These are phyloP conservation scores for Clathrus columnatus DNA, from an alignment of 768 basidiomycete genomes.

Conservation along the genomic window DNA sequence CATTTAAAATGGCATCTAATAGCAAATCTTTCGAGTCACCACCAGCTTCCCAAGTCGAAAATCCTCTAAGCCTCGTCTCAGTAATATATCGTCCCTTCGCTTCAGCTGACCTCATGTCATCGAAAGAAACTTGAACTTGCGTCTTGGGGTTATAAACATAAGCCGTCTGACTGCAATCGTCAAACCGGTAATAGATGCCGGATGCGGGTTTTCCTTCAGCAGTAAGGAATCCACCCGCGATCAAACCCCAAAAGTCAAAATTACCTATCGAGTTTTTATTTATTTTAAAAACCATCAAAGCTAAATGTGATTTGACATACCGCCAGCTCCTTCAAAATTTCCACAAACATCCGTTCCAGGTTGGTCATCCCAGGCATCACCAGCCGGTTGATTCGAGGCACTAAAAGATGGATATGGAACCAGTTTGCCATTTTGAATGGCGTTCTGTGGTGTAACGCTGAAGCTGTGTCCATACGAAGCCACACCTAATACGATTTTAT, in stretches of 20 bases:
- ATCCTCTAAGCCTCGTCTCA: conserved; percentile 46
- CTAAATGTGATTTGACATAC: background rate
- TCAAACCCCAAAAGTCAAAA: conserved; percentile 56
- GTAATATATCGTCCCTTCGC: conserved; percentile 57
- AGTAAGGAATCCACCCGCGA: conserved; percentile 46
- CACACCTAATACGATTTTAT: conserved; percentile 74
- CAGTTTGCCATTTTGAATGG: conserved; percentile 28
- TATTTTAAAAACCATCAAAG: background rate
- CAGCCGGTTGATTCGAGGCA: conserved; percentile 31
- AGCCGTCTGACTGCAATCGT: conserved; percentile 72
- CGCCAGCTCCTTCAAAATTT: conserved; percentile 35
- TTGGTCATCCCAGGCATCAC: conserved; percentile 50
- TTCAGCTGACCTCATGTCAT: conserved; percentile 33
- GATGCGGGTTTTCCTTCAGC: conserved; percentile 34
- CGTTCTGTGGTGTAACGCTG: conserved; percentile 29
- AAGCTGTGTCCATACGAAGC: conserved; percentile 80
- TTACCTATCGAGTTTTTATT: conserved; percentile 2
- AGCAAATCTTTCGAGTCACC: conserved; percentile 56
- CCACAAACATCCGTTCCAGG: conserved; percentile 53
- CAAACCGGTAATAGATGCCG: conserved; percentile 46
- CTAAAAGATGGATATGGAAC: conserved; percentile 47
- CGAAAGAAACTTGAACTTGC: conserved; percentile 56
- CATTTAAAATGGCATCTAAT: conserved; percentile 46
- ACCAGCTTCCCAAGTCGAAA: conserved; percentile 65
- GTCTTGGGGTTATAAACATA: conserved; percentile 52